Percentiles rank a stretch among this genome's conserved stretches.
These are phyloP conservation scores for Penicillium maclennaniae DNA, from an alignment of 495 filamentous ascomycete species.

Conservation along the genomic window DNA sequence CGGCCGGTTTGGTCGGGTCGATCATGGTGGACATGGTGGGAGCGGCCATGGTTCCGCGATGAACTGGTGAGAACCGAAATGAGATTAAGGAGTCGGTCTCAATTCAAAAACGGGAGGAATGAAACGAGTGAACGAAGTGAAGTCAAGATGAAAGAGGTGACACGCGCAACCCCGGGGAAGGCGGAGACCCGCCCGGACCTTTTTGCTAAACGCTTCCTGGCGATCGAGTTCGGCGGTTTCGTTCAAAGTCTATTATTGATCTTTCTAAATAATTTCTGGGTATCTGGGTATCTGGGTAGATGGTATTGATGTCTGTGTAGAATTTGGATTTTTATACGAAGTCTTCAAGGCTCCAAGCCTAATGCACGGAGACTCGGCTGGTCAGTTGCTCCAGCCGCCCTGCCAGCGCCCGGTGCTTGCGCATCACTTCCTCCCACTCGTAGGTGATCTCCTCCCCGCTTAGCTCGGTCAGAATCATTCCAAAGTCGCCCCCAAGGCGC, in stretches of 20 bases:
- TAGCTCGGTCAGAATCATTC: constrained; percentile 73
- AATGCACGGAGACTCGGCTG: constrained; percentile 24
- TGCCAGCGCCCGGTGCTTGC: constrained; percentile 82
- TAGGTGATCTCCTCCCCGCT: constrained; percentile 48
- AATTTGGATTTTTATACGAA: not conserved
- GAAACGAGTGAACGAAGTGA: constrained; percentile 6
- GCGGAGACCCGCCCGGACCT: constrained; percentile 12
- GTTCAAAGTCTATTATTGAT: too few species aligned
- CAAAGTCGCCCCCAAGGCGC: constrained; percentile 88
- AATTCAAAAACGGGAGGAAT: not conserved
- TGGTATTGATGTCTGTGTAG: too few species aligned
- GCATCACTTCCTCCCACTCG: constrained; percentile 89
- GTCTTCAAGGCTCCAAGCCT: not conserved
- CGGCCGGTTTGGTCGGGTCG: constrained; percentile 48
- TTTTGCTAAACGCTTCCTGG: not conserved
- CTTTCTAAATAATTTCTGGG: too few species aligned
- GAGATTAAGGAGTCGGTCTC: not conserved
- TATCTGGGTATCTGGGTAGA: too few species aligned
- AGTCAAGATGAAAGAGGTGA: constrained; percentile 8
- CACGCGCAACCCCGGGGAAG: constrained; percentile 15
- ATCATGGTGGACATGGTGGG: constrained; percentile 40
- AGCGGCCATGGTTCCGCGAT: constrained; percentile 32
- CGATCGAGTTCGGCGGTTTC: not conserved
- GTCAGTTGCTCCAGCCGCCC: constrained; percentile 82
- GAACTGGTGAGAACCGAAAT: not conserved